Conservation (phyloP, 805 yeast species). For the Metschnikowia borealis region DNA sequence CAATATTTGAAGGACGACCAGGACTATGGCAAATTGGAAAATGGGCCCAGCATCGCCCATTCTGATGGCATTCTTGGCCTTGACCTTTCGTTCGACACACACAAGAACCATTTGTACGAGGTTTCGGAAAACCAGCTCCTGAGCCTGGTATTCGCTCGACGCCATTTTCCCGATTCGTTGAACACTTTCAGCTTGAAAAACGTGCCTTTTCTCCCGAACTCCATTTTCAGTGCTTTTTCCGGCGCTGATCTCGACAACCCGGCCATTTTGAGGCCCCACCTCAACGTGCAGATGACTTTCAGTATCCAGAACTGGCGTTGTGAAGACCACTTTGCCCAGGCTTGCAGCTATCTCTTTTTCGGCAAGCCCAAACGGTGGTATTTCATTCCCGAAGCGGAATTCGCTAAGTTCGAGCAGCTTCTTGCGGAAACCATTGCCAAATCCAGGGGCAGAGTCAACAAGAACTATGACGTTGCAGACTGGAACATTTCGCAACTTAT, state of each 20-base stretch:
- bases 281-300: conserved; percentile 51
- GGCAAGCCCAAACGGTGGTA: conserved; percentile 62
- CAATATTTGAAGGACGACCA: conserved; percentile 15
- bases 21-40: conserved; percentile 5
- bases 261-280: conserved; percentile 40
- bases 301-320: conserved; percentile 54
- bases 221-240: conserved; percentile 42
- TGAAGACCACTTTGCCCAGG: conserved; percentile 59
- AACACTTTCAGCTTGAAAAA: conserved; percentile 60
- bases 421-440: conserved; percentile 19
- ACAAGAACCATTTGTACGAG: background rate
- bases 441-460: conserved; percentile 11
- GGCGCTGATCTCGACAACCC: conserved; percentile 42
- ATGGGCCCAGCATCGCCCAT: background rate
- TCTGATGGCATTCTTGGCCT: background rate
- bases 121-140: background rate
- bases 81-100: background rate
- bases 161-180: conserved; percentile 9
- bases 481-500: conserved; percentile 22
- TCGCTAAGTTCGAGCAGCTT: conserved; percentile 47
- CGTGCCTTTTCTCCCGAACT: conserved; percentile 46
- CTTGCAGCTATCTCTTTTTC: conserved; percentile 48
- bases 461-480: conserved; percentile 17
- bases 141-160: background rate
- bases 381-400: conserved; percentile 55